Base-by-base conservation (phyloP, 495 filamentous ascomycete species). In the Daldinia decipiens region DNA sequence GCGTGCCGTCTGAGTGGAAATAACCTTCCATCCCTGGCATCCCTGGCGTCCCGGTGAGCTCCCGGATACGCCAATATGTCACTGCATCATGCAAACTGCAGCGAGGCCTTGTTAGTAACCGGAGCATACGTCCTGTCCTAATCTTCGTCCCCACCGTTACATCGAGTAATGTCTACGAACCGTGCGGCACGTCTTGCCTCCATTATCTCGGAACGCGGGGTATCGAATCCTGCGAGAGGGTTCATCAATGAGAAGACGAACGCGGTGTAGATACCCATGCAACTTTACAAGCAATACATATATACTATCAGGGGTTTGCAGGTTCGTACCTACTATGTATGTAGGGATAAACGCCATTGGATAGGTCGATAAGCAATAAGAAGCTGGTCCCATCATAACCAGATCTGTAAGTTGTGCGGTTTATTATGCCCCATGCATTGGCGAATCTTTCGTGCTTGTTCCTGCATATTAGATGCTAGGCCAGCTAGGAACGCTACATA, bases 11-110 rank as follows among this genome's bases (percentile, higher is more conserved):
- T 19, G 21, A 53, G 54, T 52, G 38, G 58, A 39, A 45, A 55
- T 65, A 73, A 70, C 71, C 67, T 73, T 66, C 71, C 66, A 57
- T 73, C 66, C 71, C 70, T 65, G 66, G 70, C 66, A 57, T 73
- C 66, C 71, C 70, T 65, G 66, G 70, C 60, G 57, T 58, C 27
- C 45, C 65, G 70, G 57, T 65, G 65, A 40, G 52, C 24, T 53
- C 24, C 61, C 36, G 50, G 19, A 47, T 47, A 47, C 43, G 43
- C 43, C 43, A 53, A 39, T 62, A 68, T 34, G 38, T 15, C 51
- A 56, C 40, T 55, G 71, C 71, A 70, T 70, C 21, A 73, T 73
- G 71, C 71, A 69, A 51, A 52, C 50, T 62, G 61, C 56, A 66
- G 39, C 57, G 19, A 58, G 51, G 57, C 66, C 58, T 56, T 40